phyloP scores from a whole-genome alignment of 768 basidiomycete species.

The Auricularia heimuer region DNA sequence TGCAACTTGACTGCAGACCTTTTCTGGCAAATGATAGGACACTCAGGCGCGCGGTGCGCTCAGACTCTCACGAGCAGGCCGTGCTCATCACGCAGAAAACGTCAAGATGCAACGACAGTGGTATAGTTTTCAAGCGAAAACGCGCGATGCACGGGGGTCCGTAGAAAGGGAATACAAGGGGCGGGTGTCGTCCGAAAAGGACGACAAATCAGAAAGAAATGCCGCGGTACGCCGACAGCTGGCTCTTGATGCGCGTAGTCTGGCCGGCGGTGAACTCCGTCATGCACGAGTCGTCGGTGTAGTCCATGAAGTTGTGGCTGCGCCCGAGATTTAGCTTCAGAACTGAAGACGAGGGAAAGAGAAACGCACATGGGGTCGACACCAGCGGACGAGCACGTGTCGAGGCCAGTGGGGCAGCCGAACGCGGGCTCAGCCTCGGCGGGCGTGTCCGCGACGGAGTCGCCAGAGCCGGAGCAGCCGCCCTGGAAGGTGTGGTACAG shows the following conservation, averaged over 20 bases:
- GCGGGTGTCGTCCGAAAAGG: background rate
- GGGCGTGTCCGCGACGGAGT: constrained; percentile 28
- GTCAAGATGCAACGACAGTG: too few species aligned
- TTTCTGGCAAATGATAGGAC: too few species aligned
- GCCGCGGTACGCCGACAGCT: constrained; percentile 11
- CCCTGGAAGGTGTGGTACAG: constrained; percentile 44
- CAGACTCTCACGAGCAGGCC: too few species aligned
- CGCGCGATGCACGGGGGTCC: too few species aligned
- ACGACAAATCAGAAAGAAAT: constrained; percentile 4
- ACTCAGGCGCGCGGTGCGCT: too few species aligned
- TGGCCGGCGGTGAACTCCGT: constrained; percentile 24
- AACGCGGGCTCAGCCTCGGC: constrained; percentile 16
- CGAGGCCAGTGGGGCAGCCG: constrained; percentile 26
- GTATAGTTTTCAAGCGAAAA: too few species aligned
- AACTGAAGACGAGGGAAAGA: too few species aligned
- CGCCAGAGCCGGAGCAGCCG: constrained; percentile 22
- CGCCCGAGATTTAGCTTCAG: constrained; percentile 15
- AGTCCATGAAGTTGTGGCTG: constrained; percentile 25
- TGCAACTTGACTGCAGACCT: too few species aligned
- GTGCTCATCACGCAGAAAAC: too few species aligned
- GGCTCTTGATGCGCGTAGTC: constrained; percentile 11
- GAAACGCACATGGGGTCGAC: constrained; percentile 8
- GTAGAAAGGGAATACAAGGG: too few species aligned
- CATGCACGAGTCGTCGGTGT: constrained; percentile 23
- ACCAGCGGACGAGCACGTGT: constrained; percentile 23